Evolutionary conservation across 371 early-diverging fungal species (phyloP).

Genomic region (Fennellomyces sp.): DNA sequence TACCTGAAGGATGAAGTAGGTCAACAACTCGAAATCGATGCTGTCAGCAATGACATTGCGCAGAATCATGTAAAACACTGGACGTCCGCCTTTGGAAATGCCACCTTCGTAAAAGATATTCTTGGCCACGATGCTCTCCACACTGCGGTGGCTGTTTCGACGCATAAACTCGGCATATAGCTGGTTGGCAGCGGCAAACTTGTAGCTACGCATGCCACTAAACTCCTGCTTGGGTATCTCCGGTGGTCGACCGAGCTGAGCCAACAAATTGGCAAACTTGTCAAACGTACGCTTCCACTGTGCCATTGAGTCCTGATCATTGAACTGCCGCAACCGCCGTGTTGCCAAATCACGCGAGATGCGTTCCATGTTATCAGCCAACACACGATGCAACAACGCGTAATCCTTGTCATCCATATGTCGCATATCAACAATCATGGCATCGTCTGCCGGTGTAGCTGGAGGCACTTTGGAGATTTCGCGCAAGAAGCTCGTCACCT

Average conservation of each 20-base stretch:
- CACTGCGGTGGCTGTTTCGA: conserved; percentile 69
- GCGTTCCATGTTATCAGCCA: conserved; percentile 74
- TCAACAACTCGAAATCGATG: conserved; percentile 84
- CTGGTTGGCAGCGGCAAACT: conserved; percentile 58
- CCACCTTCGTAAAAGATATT: conserved; percentile 84
- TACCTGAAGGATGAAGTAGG: conserved; percentile 74
- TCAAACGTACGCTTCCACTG: conserved; percentile 63
- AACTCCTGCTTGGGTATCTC: conserved; percentile 47
- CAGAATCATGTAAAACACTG: conserved; percentile 85
- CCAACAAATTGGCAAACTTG: conserved; percentile 79
- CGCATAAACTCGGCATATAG: conserved; percentile 82
- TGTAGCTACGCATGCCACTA: conserved; percentile 47
- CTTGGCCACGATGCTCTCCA: conserved; percentile 66
- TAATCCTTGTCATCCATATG: conserved; percentile 66
- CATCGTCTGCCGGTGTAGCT: conserved; percentile 5
- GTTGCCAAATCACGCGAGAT: conserved; percentile 67
- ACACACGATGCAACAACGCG: conserved; percentile 65
- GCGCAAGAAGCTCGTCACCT: conserved; percentile 63
- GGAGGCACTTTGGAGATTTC: conserved; percentile 55
- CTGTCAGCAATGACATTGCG: conserved; percentile 76
- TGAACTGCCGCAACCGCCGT: conserved; percentile 34
- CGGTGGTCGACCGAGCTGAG: conserved; percentile 82
- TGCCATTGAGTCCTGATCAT: conserved; percentile 34
- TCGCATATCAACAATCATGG: conserved; percentile 17
- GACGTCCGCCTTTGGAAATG: conserved; percentile 73